Base-by-base conservation (phyloP, 495 filamentous ascomycete genomes). In the Tuber aestivum region DNA sequence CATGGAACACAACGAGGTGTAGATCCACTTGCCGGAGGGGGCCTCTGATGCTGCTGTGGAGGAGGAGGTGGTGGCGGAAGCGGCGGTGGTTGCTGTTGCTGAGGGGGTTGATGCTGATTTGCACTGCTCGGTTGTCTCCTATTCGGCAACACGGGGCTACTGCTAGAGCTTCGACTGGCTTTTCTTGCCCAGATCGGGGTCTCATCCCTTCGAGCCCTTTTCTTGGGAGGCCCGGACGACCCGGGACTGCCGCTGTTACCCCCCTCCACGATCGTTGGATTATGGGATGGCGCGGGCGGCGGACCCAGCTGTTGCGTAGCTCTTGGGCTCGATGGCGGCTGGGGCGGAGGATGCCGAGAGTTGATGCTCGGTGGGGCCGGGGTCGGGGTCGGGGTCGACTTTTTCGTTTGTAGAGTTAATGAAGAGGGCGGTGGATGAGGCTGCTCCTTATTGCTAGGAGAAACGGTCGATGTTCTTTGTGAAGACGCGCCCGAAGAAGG, bases 181-280 rank as follows among this genome's bases (percentile, higher is more conserved):
- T 84, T 84, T 20, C 83, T 79, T 40, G 83, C 83, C 76, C 84
- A 84, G 56, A 84, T 84, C n/a, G 83, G 83, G 35, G 83, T 75
- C 71, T 84, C 83, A 70, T 82, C 83, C n/a, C 78, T 74, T 27
- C 83, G 75, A 21, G 74, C 65, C 27, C 83, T 75, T 72, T 84
- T 84, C 70, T 77, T 79, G 18, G 78, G 76, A 1, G 82, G 79
- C 44, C 76, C 82, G 68, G 76, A 77, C 35, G 78, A 81, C 38
- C 77, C 72, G 71, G 81, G 77, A 71, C 80, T 80, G 56, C 70
- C 70, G 61, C 69, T 82, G 38, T 73, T 74, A 18, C 81, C 80
- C 69, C 77, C 81, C 71, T 77, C 74, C 70, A 75, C 69, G 73
- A 75, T 50, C 48, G 75, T 41, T 23, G 56, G 71, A 20, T 35